These are phyloP conservation scores for Astrocystis sublimbata DNA, from an alignment of 495 filamentous ascomycete genomes.

Conservation along the genomic window DNA sequence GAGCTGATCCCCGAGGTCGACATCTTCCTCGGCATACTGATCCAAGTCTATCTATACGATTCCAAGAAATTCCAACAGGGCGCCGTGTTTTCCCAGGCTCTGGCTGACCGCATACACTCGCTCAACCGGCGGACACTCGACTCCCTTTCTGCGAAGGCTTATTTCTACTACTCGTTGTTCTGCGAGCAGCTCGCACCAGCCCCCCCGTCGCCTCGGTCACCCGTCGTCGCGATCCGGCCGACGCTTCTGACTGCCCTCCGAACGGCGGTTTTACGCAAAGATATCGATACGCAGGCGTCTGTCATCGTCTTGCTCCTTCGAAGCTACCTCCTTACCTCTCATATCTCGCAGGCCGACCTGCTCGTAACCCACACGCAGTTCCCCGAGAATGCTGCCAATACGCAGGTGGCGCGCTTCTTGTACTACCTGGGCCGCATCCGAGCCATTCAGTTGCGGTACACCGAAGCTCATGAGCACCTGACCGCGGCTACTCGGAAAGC, in stretches of 20 bases:
- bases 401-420: conserved; percentile 93
- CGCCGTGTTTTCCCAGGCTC: conserved; percentile 74
- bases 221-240: conserved; percentile 81
- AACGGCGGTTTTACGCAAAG: conserved; percentile 91
- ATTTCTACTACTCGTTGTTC: conserved; percentile 97
- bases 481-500: conserved; percentile 92
- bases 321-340: conserved; percentile 93
- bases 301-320: conserved; percentile 92
- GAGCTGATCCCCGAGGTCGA: conserved; percentile 88
- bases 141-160: conserved; percentile 88
- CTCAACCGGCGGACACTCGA: conserved; percentile 94
- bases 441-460: conserved; percentile 93
- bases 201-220: conserved; percentile 81
- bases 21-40: conserved; percentile 84
- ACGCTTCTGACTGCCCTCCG: conserved; percentile 84
- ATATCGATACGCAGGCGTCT: conserved; percentile 92
- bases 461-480: conserved; percentile 92
- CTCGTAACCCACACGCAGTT: conserved; percentile 94
- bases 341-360: conserved; percentile 95
- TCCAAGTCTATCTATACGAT: conserved; percentile 88
- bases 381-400: conserved; percentile 89
- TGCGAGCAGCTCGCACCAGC: conserved; percentile 83
- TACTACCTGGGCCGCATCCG: conserved; percentile 96
- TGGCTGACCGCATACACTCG: conserved; percentile 81
- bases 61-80: conserved; percentile 74